Base-by-base conservation (phyloP, 2,329 filamentous ascomycete genomes). In the Furcasterigmium furcatum region DNA sequence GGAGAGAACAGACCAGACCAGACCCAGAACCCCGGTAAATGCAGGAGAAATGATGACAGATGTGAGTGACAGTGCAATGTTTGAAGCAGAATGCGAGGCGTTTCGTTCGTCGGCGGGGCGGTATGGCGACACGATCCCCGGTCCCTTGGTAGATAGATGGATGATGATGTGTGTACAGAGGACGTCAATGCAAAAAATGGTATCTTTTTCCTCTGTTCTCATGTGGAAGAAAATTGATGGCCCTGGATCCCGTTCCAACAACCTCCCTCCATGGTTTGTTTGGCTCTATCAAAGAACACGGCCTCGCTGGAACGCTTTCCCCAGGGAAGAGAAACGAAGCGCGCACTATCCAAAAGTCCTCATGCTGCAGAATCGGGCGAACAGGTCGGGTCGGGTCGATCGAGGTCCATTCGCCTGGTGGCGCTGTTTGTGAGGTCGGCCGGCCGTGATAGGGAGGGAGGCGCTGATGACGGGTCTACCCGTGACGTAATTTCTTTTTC, bases 401-500 rank as follows among this genome's bases (percentile, higher is more conserved):
- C 29, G 7, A 27, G 24, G 24, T 27, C 24, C 7, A 7, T 27
- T 27, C 24, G 24, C 24, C 24, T 27, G 24, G 24, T 7, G 24
- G 24, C 24, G 12, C 24, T 27, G 7, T n/a, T 36, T 6, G 34
- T 7, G 9, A 36, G 19, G 14, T 36, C 34, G 34, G n/a, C 34
- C 34, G 34, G 34, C 19, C 34, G 34, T 16, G 34, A 29, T n/a
- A 34, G 35, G 43, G n/a, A 30, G 27, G 42, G 21, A 34, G 43
- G 16, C 35, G 25, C 16, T 16, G 34, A 18, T 18, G 34, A 5
- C n/a, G n/a, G 34, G 16, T 14, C 10, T 18, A 36, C 34, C 34
- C 34, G 34, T 36, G 34, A 36, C 34, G n/a, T 36, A 36, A 18
- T 9, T 36, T 36, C 34, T 36, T 36, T 36, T 45, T 34, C 24